phyloP scores from a whole-genome alignment of 495 filamentous ascomycete genomes.

The Penicillium cataractarum region DNA sequence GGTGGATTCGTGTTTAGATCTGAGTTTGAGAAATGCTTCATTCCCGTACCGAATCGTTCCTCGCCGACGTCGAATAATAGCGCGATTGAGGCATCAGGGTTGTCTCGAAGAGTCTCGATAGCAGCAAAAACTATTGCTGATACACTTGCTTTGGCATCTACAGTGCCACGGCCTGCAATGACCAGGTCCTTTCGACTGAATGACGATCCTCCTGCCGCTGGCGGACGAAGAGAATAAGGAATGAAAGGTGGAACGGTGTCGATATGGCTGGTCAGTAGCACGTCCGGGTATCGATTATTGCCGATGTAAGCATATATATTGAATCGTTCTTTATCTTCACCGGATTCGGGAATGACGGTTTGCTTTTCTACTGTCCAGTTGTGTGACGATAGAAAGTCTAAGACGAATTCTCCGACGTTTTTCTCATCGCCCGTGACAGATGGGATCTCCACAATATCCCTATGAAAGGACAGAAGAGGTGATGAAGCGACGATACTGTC shows the following conservation, averaged over 20 bases:
- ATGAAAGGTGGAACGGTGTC: conserved; percentile 62
- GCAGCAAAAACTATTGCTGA: background rate
- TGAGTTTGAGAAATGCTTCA: conserved; percentile 1
- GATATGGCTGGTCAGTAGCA: conserved; percentile 68
- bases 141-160: conserved; percentile 1
- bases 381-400: conserved; percentile 1
- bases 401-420: background rate
- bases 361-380: background rate
- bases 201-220: conserved; percentile 1
- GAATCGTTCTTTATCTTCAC: background rate
- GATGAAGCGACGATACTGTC: conserved; percentile 2
- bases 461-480: background rate
- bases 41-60: background rate
- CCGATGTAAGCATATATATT: conserved; percentile 9
- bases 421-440: background rate
- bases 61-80: background rate
- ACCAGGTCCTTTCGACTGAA: conserved; percentile 24
- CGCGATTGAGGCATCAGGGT: background rate
- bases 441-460: background rate
- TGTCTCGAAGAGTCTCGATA: background rate
- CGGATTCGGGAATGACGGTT: background rate
- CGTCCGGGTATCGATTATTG: conserved; percentile 17
- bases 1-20: conserved; percentile 22
- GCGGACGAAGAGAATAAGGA: conserved; percentile 31
- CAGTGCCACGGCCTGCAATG: conserved; percentile 68